A percentile compares a stretch with the other conserved stretches of the same genome.
These are phyloP conservation scores for Grosmannia huntii DNA, from an alignment of 2,329 filamentous ascomycete species.

Conservation along the genomic window DNA sequence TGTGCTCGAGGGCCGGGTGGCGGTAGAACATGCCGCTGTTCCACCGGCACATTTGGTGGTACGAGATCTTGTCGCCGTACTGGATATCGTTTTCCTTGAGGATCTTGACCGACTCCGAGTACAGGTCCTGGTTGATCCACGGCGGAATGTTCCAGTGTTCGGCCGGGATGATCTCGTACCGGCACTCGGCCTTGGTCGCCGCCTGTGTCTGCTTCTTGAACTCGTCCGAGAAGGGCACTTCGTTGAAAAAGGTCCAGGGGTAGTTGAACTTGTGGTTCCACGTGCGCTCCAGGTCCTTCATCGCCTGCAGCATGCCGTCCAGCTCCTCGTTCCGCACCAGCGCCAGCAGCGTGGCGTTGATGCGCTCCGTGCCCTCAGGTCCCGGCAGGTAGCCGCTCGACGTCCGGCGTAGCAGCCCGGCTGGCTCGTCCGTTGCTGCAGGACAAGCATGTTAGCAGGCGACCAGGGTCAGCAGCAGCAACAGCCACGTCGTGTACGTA, in stretches of 20 bases:
- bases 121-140: constrained; percentile 86
- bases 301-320: constrained; percentile 70
- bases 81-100: constrained; percentile 78
- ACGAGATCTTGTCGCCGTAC: constrained; percentile 78
- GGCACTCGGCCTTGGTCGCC: constrained; percentile 76
- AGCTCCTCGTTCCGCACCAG: constrained; percentile 90
- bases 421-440: constrained; percentile 70
- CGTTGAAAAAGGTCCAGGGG: constrained; percentile 98
- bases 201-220: constrained; percentile 76
- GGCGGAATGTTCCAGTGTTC: constrained; percentile 88
- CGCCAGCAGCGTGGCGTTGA: constrained; percentile 84
- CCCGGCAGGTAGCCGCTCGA: constrained; percentile 67
- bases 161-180: constrained; percentile 79
- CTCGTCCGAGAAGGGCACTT: constrained; percentile 82
- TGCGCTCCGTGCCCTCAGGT: constrained; percentile 63
- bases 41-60: constrained; percentile 99
- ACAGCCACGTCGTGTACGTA: constrained; percentile 30
- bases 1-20: constrained; percentile 71
- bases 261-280: constrained; percentile 99
- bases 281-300: constrained; percentile 82
- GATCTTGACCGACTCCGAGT: constrained; percentile 69
- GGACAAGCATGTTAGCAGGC: background rate
- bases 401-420: constrained; percentile 60
- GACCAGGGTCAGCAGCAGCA: too few relatives aligned
- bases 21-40: constrained; percentile 98